These are phyloP conservation scores for Yamadazyma triangularis DNA, from an alignment of 1,139 yeast genomes.

Conservation along the genomic window DNA sequence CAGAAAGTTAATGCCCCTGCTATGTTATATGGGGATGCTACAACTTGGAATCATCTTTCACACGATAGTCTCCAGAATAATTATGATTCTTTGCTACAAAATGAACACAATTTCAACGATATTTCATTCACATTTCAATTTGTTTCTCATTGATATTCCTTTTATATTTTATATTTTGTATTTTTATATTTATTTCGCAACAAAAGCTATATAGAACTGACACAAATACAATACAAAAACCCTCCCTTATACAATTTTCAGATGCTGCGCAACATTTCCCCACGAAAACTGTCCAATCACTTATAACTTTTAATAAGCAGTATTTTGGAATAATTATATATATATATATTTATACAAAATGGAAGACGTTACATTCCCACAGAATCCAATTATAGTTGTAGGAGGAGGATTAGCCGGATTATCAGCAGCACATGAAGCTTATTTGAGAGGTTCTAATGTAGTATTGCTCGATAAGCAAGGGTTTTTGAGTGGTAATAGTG, in stretches of 20 bases:
- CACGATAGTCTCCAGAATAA: constrained; percentile 57
- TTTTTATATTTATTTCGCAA: no score
- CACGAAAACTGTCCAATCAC: no score
- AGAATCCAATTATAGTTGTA: constrained; percentile 53
- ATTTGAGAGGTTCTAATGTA: constrained; percentile 53
- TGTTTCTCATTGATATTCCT: constrained; percentile 62
- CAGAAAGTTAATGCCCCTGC: constrained; percentile 72
- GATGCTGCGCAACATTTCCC: no score
- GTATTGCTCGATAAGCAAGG: constrained; percentile 59
- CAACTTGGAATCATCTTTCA: constrained; percentile 92
- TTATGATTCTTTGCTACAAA: constrained; percentile 71
- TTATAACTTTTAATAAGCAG: no score
- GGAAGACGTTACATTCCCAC: not conserved
- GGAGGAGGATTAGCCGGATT: constrained; percentile 84
- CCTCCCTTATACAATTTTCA: no score
- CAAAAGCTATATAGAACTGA: no score
- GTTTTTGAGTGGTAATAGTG: constrained; percentile 71
- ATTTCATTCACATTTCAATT: constrained; percentile 90
- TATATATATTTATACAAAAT: no score
- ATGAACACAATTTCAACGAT: constrained; percentile 65
- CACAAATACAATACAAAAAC: no score
- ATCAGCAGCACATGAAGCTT: constrained; percentile 67
- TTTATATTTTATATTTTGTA: no score
- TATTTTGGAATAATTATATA: no score
- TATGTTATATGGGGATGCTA: constrained; percentile 96